These are phyloP conservation scores for Metschnikowia baotianmanensis DNA, from an alignment of 805 yeast species.

Conservation along the genomic window DNA sequence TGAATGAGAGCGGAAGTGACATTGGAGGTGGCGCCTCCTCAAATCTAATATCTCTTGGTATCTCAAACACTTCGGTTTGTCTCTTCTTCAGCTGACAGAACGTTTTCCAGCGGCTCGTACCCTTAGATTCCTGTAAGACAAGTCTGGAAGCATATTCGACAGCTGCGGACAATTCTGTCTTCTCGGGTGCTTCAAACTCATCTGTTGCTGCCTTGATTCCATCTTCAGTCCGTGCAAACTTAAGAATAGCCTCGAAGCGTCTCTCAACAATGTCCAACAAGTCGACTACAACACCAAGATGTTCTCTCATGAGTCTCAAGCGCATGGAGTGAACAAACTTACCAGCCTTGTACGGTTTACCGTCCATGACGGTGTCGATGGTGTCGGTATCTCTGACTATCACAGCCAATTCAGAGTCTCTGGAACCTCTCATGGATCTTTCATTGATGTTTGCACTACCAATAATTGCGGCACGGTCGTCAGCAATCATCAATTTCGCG, in stretches of 20 bases:
- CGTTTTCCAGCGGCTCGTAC: slow-evolving; percentile 47
- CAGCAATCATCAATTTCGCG: slow-evolving; percentile 88
- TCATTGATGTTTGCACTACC: slow-evolving; percentile 98
- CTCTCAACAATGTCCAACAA: slow-evolving; percentile 77
- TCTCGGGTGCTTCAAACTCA: slow-evolving; percentile 33
- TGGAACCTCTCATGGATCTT: slow-evolving; percentile 87
- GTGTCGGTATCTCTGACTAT: slow-evolving; percentile 80
- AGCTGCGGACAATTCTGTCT: slow-evolving; percentile 55
- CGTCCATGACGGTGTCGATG: slow-evolving; percentile 73
- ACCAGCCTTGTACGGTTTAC: slow-evolving; percentile 75
- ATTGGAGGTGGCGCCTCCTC: slow-evolving; percentile 30
- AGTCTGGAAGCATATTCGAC: slow-evolving; percentile 74
- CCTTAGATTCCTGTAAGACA: slow-evolving; percentile 49
- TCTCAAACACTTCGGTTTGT: slow-evolving; percentile 8
- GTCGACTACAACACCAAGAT: slow-evolving; percentile 91
- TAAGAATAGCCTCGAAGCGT: slow-evolving; percentile 52
- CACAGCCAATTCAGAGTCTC: slow-evolving; percentile 95
- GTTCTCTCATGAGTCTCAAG: slow-evolving; percentile 93
- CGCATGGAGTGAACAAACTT: slow-evolving; percentile 87
- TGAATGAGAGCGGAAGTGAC: slow-evolving; percentile 60
- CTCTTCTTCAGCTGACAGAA: slow-evolving; percentile 21
- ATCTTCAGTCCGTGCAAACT: slow-evolving; percentile 38
- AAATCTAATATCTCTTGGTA: slow-evolving; percentile 26
- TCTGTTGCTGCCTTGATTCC: slow-evolving; percentile 48
- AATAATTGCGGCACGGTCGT: slow-evolving; percentile 88